A percentile compares a stretch with the other conserved stretches of the same genome.
Evolutionary conservation across 768 basidiomycete species (phyloP).

Genomic region (Amanita thiersii): DNA sequence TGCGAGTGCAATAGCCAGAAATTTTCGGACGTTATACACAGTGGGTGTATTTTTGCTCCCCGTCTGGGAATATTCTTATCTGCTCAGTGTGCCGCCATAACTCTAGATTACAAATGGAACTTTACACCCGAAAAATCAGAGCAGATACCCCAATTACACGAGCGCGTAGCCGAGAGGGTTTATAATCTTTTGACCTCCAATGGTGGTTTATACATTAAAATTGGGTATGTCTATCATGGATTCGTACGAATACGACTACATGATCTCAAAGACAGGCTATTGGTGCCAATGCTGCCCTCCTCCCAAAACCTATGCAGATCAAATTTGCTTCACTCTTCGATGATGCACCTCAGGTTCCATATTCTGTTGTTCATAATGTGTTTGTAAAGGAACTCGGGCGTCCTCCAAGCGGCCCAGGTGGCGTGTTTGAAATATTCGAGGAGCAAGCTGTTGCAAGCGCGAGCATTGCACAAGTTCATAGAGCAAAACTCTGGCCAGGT

Average conservation of each 20-base stretch:
- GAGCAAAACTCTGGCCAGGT: conserved; percentile 47
- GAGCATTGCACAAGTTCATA: conserved; percentile 89
- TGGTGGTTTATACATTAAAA: conserved; percentile 82
- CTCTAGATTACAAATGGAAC: conserved; percentile 82
- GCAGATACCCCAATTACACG: conserved; percentile 72
- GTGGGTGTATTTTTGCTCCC: conserved; percentile 19
- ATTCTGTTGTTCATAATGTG: conserved; percentile 56
- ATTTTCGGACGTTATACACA: conserved; percentile 44
- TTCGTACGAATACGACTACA: conserved; percentile 1
- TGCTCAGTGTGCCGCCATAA: conserved; percentile 56
- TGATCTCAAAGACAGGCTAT: conserved; percentile 53
- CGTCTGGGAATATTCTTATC: neutral
- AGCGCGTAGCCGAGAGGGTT: conserved; percentile 75
- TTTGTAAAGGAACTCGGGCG: conserved; percentile 63
- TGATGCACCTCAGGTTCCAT: conserved; percentile 80
- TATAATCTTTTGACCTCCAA: conserved; percentile 73
- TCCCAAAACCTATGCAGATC: conserved; percentile 77
- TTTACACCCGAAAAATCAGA: conserved; percentile 68
- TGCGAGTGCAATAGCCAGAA: conserved; percentile 48
- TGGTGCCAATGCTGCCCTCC: conserved; percentile 77
- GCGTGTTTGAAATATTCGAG: conserved; percentile 76
- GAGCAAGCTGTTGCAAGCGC: conserved; percentile 76
- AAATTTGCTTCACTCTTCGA: conserved; percentile 84
- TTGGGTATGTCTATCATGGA: conserved; percentile 32
- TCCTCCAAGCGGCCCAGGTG: conserved; percentile 56